Evolutionary conservation across 805 yeast genomes (phyloP).

Genomic region (Kluyveromyces nonfermentans): DNA sequence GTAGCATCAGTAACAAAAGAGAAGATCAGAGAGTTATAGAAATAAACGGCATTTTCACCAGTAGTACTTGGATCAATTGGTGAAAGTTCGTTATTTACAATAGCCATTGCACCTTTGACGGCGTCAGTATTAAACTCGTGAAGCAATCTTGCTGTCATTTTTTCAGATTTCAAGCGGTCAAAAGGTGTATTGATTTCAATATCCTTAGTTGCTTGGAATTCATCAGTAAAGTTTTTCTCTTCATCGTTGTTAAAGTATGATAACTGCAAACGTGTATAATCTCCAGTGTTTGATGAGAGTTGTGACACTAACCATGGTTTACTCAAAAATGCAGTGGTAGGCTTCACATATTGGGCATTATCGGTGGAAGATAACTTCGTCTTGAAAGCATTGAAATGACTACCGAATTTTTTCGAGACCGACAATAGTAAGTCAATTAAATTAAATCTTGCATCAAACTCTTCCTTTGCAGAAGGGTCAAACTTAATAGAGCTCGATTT

Average conservation of each 20-base stretch:
- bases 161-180: constrained; percentile 69
- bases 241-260: constrained; percentile 19
- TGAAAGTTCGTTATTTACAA: constrained; percentile 60
- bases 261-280: constrained; percentile 51
- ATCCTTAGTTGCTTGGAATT: constrained; percentile 74
- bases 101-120: constrained; percentile 66
- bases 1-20: constrained; percentile 56
- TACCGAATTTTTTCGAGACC: constrained; percentile 55
- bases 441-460: constrained; percentile 28
- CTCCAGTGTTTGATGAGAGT: constrained; percentile 35
- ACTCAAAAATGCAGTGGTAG: constrained; percentile 50
- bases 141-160: constrained; percentile 57
- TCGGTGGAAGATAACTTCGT: constrained; percentile 34
- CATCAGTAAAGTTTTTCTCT: constrained; percentile 83
- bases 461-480: constrained; percentile 47
- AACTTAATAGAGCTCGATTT: constrained; percentile 57
- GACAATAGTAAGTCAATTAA: constrained; percentile 51
- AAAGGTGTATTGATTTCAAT: constrained; percentile 48
- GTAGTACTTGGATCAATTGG: constrained; percentile 78
- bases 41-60: constrained; percentile 51
- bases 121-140: constrained; percentile 73
- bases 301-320: constrained; percentile 63
- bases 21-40: constrained; percentile 80
- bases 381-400: constrained; percentile 45
- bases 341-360: constrained; percentile 49